These are phyloP conservation scores for Clavispora fructus DNA, from an alignment of 805 yeast species.

Conservation along the genomic window DNA sequence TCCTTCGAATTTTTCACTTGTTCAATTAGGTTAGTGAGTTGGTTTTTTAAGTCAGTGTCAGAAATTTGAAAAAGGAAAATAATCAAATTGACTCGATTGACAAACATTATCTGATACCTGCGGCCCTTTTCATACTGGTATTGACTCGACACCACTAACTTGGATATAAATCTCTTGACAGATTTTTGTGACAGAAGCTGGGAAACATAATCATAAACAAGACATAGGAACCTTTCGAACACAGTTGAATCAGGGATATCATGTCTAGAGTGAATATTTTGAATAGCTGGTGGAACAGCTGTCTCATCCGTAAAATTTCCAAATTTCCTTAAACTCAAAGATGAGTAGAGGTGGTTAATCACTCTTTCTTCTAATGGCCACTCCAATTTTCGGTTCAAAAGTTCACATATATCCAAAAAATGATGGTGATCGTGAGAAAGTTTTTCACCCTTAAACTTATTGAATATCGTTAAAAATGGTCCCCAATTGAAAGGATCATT, in stretches of 20 bases:
- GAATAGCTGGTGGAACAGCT: constrained; percentile 18
- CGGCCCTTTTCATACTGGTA: constrained; percentile 24
- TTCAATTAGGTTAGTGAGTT: constrained; percentile 20
- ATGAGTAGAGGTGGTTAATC: constrained; percentile 23
- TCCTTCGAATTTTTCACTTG: constrained; percentile 22
- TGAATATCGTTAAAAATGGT: constrained; percentile 19
- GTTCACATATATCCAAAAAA: constrained; percentile 25
- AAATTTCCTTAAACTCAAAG: constrained; percentile 28
- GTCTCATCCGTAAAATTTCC: constrained; percentile 34
- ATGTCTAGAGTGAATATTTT: constrained; percentile 17
- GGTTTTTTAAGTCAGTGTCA: constrained; percentile 26
- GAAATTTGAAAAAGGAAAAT: constrained; percentile 31
- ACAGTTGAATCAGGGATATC: constrained; percentile 23
- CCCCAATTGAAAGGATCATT: constrained; percentile 18
- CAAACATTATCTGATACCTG: constrained; percentile 25
- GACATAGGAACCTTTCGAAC: constrained; percentile 33
- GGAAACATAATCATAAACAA: constrained; percentile 30
- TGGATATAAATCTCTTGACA: constrained; percentile 27
- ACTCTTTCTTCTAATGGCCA: constrained; percentile 34
- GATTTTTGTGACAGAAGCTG: constrained; percentile 20
- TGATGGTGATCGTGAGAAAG: constrained; percentile 18
- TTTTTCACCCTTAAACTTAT: constrained; percentile 7
- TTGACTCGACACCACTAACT: constrained; percentile 35
- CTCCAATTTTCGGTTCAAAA: constrained; percentile 18
- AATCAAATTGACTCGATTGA: constrained; percentile 34